Evolutionary conservation across 2,329 filamentous ascomycete species (phyloP).

Genomic region (Diplocarpon mali): DNA sequence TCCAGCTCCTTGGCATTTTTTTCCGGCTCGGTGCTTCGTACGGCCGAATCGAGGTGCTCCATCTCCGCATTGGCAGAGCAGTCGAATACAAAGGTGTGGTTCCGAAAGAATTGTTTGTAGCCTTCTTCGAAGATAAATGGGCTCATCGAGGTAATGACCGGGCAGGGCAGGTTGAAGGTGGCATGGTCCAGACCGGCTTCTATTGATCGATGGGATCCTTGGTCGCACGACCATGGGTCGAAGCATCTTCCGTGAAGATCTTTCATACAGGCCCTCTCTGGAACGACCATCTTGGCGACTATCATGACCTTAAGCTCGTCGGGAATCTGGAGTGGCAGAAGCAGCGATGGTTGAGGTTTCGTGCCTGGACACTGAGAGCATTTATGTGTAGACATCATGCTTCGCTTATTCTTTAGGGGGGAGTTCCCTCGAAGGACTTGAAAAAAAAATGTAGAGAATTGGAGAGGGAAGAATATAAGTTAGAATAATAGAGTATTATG

Average conservation of each 20-base stretch:
- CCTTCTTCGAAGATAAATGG: slow-evolving; percentile 1
- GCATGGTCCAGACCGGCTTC: background rate
- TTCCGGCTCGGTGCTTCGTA: too few relatives aligned
- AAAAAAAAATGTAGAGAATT: too few relatives aligned
- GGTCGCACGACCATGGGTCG: slow-evolving; percentile 4
- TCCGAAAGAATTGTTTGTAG: slow-evolving; percentile 2
- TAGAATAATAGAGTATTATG: too few relatives aligned
- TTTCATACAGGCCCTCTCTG: slow-evolving; percentile 1
- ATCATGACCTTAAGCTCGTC: slow-evolving; percentile 1
- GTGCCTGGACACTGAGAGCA: background rate
- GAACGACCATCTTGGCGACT: background rate
- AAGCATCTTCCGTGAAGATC: slow-evolving; percentile 1
- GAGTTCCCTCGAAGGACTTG: too few relatives aligned
- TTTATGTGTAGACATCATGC: background rate
- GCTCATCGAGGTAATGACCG: background rate
- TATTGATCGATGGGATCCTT: background rate
- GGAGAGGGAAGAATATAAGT: too few relatives aligned
- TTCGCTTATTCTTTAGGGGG: too few relatives aligned
- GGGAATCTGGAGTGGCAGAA: background rate
- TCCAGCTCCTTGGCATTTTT: too few relatives aligned
- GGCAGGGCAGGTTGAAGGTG: background rate
- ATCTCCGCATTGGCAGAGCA: background rate
- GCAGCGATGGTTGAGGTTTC: background rate
- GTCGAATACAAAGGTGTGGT: slow-evolving; percentile 5
- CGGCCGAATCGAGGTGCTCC: too few relatives aligned